Percentiles rank a stretch among this genome's conserved stretches.
phyloP scores from a whole-genome alignment of 371 early-diverging fungal species.

The Rhizomucor pusillus region DNA sequence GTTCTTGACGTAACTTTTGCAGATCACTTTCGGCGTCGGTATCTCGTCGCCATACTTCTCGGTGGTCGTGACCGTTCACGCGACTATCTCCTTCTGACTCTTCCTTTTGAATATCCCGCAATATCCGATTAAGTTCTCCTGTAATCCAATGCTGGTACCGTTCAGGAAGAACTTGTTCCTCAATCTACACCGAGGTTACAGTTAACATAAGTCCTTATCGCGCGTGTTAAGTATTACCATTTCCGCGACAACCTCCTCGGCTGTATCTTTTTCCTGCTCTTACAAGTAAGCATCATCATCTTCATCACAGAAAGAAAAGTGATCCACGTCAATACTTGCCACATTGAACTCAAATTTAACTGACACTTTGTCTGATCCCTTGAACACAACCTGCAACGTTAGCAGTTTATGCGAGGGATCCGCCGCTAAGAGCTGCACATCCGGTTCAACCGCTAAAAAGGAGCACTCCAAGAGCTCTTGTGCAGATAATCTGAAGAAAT shows the following conservation, averaged over 20 bases:
- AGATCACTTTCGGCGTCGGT: constrained; percentile 36
- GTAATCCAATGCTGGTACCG: constrained; percentile 76
- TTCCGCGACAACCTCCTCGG: constrained; percentile 88
- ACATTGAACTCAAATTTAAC: constrained; percentile 90
- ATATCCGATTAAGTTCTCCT: constrained; percentile 81
- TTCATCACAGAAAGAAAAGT: not conserved
- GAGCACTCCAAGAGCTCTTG: constrained; percentile 78
- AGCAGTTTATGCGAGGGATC: constrained; percentile 65
- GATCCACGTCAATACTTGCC: constrained; percentile 9
- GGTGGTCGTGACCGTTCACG: constrained; percentile 18
- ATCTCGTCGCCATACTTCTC: constrained; percentile 43
- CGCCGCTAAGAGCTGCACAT: constrained; percentile 64
- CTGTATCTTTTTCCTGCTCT: constrained; percentile 73
- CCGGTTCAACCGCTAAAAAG: constrained; percentile 80
- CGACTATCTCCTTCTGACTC: constrained; percentile 35
- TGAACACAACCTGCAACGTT: constrained; percentile 78
- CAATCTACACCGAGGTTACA: constrained; percentile 51
- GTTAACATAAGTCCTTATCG: constrained; percentile 1
- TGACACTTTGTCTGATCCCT: constrained; percentile 75
- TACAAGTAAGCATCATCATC: too few species aligned
- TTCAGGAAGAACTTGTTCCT: constrained; percentile 74
- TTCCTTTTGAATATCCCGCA: constrained; percentile 67
- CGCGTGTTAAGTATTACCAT: constrained; percentile 52
- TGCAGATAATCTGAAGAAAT: constrained; percentile 57
- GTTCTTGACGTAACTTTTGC: constrained; percentile 28